These are phyloP conservation scores for Angomonas ambiguus DNA, from an alignment of 208 protist genomes.

Conservation along the genomic window DNA sequence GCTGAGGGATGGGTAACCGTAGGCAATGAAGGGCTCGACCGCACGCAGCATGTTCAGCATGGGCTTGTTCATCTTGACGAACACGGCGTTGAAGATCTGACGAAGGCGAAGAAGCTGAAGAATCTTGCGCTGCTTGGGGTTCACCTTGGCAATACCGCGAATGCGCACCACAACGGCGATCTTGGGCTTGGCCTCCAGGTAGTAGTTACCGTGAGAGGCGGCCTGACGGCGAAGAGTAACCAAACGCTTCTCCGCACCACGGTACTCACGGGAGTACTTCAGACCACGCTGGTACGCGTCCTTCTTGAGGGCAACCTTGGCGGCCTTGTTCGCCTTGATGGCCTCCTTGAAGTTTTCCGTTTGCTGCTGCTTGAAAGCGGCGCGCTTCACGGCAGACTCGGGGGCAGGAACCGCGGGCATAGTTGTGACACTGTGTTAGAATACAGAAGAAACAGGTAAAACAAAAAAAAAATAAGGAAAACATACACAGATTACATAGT, in stretches of 20 bases:
- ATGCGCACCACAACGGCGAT: conserved; percentile 99
- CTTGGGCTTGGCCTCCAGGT: conserved; percentile 98
- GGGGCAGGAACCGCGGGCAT: conserved; percentile 83
- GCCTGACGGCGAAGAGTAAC: conserved; percentile 89
- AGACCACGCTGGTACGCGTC: conserved; percentile 61
- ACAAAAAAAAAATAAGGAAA: background rate
- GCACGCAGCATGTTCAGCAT: conserved; percentile 98
- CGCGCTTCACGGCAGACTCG: conserved; percentile 87
- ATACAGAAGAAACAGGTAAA: background rate
- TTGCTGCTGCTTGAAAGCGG: conserved; percentile 89
- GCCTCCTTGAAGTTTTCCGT: conserved; percentile 88
- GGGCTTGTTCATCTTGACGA: conserved; percentile 99
- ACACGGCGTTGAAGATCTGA: conserved; percentile 99
- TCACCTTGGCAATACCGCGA: conserved; percentile 98
- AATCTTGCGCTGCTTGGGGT: conserved; percentile 98
- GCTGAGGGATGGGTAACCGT: conserved; percentile 98
- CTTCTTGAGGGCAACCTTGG: conserved; percentile 69
- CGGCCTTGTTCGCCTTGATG: conserved; percentile 60
- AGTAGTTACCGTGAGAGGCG: conserved; percentile 94
- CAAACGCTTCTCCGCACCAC: conserved; percentile 76
- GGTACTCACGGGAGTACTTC: conserved; percentile 97
- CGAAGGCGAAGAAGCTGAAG: conserved; percentile 98
- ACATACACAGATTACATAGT: conserved; percentile 13
- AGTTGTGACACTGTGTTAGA: conserved; percentile 2
- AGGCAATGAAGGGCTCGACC: conserved; percentile 99